Conservation (phyloP, 2,329 filamentous ascomycete species). For the Cercospora sesami region DNA sequence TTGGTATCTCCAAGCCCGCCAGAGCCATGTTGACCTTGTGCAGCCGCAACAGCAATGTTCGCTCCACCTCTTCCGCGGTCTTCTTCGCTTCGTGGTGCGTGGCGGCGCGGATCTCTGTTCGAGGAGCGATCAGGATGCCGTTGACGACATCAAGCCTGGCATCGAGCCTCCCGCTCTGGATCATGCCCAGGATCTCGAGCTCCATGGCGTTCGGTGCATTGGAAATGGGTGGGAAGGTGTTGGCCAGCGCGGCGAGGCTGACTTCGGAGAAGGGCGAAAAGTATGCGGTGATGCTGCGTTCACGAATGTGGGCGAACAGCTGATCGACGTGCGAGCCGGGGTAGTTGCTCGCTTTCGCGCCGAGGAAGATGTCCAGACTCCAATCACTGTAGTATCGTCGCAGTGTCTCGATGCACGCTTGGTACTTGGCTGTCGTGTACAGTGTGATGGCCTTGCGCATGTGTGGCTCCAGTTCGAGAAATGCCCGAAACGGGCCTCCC, state of each 20-base stretch:
- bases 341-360: conserved; percentile 43
- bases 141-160: conserved; percentile 85
- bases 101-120: conserved; percentile 63
- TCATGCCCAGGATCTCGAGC: conserved; percentile 75
- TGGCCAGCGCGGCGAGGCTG: conserved; percentile 73
- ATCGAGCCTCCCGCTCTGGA: conserved; percentile 68
- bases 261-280: conserved; percentile 87
- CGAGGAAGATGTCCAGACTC: conserved; percentile 81
- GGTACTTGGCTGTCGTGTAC: conserved; percentile 89
- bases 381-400: conserved; percentile 82
- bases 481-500: conserved; percentile 80
- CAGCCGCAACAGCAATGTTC: conserved; percentile 72
- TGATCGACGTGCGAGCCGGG: conserved; percentile 58
- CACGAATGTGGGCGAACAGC: conserved; percentile 74
- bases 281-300: conserved; percentile 91
- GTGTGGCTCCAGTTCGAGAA: conserved; percentile 89
- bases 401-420: conserved; percentile 76
- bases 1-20: conserved; percentile 65
- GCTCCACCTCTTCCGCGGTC: conserved; percentile 69
- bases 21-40: conserved; percentile 73
- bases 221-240: conserved; percentile 62
- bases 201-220: conserved; percentile 57
- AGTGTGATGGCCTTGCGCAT: conserved; percentile 85
- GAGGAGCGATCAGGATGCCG: conserved; percentile 70
- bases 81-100: conserved; percentile 71